Evolutionary conservation across 177 flowering plant species (phyloP), one percentile per base, ranked within the genome.

Genomic region (Telopea speciosissima): DNA sequence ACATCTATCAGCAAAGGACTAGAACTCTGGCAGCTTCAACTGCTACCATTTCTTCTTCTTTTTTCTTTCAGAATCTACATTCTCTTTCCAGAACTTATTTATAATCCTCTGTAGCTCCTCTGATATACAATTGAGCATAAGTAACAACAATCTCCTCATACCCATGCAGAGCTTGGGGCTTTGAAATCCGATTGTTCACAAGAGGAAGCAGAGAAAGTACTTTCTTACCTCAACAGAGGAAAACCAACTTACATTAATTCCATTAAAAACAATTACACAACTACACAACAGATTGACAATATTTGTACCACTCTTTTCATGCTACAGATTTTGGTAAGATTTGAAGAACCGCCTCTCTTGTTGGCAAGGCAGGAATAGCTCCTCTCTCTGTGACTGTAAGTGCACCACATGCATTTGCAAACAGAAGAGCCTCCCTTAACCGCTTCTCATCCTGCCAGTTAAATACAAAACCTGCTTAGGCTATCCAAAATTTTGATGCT

Each of bases 331-430:
- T 72, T 8, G 77, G 72, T 31, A 85, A 54, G 65, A 70, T 10
- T 68, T 82, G 74, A 42, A 76, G 80, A 24, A 88, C 90, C 26
- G 84, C 87, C 56, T 89, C 88, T 73, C 71, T 81, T 10, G 90
- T 86, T 24, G 93, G 93, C 23, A 89, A 68, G 9, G 93, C 89
- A n/a, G 90, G 93, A 71, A 90, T 89, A 5, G 90, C 92, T 69
- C 96, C 92, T 76, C 78, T 84, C 75, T 83, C 79, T 19, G 87
- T 86, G 16, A 85, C 90, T 4, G 93, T 85, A 49, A 90, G 63
- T 40, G 91, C 96, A 16, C 90, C 92, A 62, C 93, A 89, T n/a
- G 80, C 90, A 82, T 89, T 90, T 14, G 96, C 92, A 79, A 88
- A 90, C 58, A 64, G 63, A 54, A 88, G 83, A 63, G 84, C 93